Base-by-base conservation (phyloP, 2,329 filamentous ascomycete species). In the Bretziella fagacearum region DNA sequence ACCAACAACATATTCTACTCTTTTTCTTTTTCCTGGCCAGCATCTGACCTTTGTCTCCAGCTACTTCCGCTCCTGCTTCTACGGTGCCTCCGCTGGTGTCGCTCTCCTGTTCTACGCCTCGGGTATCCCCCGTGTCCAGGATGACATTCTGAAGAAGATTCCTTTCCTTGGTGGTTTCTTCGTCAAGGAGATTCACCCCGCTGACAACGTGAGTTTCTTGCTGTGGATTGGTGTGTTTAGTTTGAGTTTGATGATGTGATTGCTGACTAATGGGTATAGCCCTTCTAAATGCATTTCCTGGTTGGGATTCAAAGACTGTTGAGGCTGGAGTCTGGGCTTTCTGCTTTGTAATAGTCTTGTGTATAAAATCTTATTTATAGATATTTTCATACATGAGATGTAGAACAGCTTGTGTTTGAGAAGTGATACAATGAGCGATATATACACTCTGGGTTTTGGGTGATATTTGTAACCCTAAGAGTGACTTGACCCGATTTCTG, bases 101-200 rank as follows among this genome's bases (percentile, higher is more conserved):
- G 72, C 64, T 53, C 63, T 75, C 53, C 67, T 79, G 55, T 74
- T 72, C 67, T 75, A 65, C 59, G 65, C 71, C 53, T 77, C 74
- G 33, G 75, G 76, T 54, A 70, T 80, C 42, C 77, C 77, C 54
- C 68, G 66, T 59, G 64, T 80, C 54, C 65, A 74, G 60, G 59
- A 58, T 41, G 77, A 81, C 56, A 65, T 81, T 53, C 68, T 80
- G 53, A 62, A 67, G 59, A 73, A 75, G 63, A 49, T 65, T 44
- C 25, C 42, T 36, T 46, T 45, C 26, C 5, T 44, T 11, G 27
- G 22, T 22, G 25, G 17, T 11, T 13, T 20, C n/a, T 32, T 15
- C 18, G 25, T 35, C 45, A 51, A 51, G 46, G 30, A 44, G 33
- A 35, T 51, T 35, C 49, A 51, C 49, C 49, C 49, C 29, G 45